Base-by-base conservation (phyloP, 805 yeast species). In the Jamesozyma piceae region DNA sequence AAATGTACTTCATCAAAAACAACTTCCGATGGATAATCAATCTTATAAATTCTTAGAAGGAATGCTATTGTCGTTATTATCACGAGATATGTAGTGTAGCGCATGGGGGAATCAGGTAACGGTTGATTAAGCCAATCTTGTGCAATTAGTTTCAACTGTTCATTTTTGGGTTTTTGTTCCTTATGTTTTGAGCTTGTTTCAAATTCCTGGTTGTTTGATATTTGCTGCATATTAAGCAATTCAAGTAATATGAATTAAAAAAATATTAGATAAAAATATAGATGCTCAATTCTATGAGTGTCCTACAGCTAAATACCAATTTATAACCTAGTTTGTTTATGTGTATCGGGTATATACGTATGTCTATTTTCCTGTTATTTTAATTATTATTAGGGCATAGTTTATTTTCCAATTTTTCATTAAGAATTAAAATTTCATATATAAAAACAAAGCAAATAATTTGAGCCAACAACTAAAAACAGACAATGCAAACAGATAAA, bases 1-100 rank as follows among this genome's bases (percentile, higher is more conserved):
- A 84, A 84, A 62, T 84, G 94, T 15, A 82, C 92, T 57, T 84
- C 94, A 65, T 84, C 95, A 52, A 84, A 84, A 2, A 84, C 92
- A 44, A 84, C 94, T 58, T 80, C 80, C 46, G 71, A 68, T 2
- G 94, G 94, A 39, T 65, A 68, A 58, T 77, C 69, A 43, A 84
- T 72, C 44, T 67, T 69, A 49, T 73, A 72, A 60, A 82, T 81
- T 55, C 95, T 68, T 6, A 80, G 71, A 2, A 70, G 70, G 50
- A 87, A 80, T 9, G 94, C 83, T 26, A 80, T 51, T 0, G 71
- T 52, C 0, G 96, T 86, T 52, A 88, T 72, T 9, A 75, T 43
- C 15, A 77, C 53, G 17, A 82, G 74, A 34, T 78, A 80, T 37
- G 71, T 48, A 46, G 67, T 66, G 36, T 58, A 52, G 31, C 60